Evolutionary conservation across 257 asterid genomes (phyloP), one percentile per base, ranked within the genome.

Genomic region (Verbascum thapsus): DNA sequence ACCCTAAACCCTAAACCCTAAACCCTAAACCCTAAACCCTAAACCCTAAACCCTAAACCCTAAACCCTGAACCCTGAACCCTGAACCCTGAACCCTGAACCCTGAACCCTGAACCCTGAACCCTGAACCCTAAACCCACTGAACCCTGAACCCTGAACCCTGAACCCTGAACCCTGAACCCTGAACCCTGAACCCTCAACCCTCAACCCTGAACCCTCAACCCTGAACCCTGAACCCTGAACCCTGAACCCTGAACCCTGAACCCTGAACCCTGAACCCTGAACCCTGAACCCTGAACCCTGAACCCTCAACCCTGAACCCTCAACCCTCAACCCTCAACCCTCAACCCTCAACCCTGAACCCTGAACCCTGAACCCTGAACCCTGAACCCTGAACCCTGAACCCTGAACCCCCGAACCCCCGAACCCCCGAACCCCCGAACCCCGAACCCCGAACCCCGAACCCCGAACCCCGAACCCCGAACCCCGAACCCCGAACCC

Each of bases 241-340:
- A 45, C 15, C 53, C 53, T 23, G 15, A 45, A 45, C 15, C 22
- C 53, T 23, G 15, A 45, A 45, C 15, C 20, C 53, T 23, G 17
- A 45, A 45, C 53, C 53, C 53, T 45, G 17, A 45, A 45, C 53
- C 53, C 53, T 45, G 17, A 45, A 45, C 53, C 53, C 53, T 45
- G 17, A 45, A 45, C 53, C 53, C 53, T 45, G 17, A 45, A 45
- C 53, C 26, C 13, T 41, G 12, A 41, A 41, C 53, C n/a, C n/a
- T 45, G 7, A 45, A 45, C 53, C 53, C 53, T 45, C 15, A 45
- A 45, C 53, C 53, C 53, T 45, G 17, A 45, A 45, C 53, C 53
- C n/a, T n/a, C n/a, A n/a, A n/a, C n/a, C n/a, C n/a, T n/a, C n/a
- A n/a, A n/a, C n/a, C n/a, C n/a, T n/a, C 7, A 45, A 45, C 20